Conservation (phyloP, 2,329 filamentous ascomycete genomes). For the Parastagonospora avenae region DNA sequence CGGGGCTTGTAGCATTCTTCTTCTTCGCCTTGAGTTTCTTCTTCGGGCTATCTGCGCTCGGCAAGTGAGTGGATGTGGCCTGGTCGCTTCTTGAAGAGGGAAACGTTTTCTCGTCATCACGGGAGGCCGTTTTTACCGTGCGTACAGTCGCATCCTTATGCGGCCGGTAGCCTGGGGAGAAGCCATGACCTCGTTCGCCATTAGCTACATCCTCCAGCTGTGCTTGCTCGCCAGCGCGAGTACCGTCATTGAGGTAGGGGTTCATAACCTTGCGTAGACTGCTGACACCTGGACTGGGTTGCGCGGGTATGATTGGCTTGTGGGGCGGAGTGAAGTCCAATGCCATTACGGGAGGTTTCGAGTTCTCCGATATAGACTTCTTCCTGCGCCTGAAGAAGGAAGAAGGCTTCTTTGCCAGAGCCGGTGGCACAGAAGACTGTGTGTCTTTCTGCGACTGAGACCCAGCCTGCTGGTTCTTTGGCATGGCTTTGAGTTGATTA, state of each 20-base stretch:
- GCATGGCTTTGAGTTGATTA: constrained; percentile 54
- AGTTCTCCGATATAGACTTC: constrained; percentile 77
- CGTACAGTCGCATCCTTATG: constrained; percentile 74
- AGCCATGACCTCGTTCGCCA: constrained; percentile 60
- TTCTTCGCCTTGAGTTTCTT: constrained; percentile 50
- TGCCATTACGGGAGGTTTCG: constrained; percentile 64
- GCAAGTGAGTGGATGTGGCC: constrained; percentile 25
- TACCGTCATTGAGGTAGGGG: constrained; percentile 66
- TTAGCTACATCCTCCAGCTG: constrained; percentile 30
- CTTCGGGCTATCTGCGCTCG: constrained; percentile 39
- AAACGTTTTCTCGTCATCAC: constrained; percentile 26
- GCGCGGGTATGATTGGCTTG: constrained; percentile 34
- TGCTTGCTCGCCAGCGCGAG: constrained; percentile 29
- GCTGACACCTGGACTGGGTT: constrained; percentile 64
- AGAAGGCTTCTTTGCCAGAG: constrained; percentile 85
- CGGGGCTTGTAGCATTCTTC: constrained; percentile 24
- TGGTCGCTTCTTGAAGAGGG: constrained; percentile 35
- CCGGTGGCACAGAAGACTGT: constrained; percentile 31
- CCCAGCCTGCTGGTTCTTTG: constrained; percentile 34
- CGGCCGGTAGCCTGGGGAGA: constrained; percentile 77
- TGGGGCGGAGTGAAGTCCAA: constrained; percentile 46
- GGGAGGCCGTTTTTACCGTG: constrained; percentile 60
- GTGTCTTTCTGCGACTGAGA: constrained; percentile 25
- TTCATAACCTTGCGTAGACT: constrained; percentile 87
- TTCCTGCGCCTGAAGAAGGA: constrained; percentile 94